Percentiles rank a stretch among this genome's conserved stretches.
Evolutionary conservation across 2,329 filamentous ascomycete genomes (phyloP).

Genomic region (Penicillium glabrum): DNA sequence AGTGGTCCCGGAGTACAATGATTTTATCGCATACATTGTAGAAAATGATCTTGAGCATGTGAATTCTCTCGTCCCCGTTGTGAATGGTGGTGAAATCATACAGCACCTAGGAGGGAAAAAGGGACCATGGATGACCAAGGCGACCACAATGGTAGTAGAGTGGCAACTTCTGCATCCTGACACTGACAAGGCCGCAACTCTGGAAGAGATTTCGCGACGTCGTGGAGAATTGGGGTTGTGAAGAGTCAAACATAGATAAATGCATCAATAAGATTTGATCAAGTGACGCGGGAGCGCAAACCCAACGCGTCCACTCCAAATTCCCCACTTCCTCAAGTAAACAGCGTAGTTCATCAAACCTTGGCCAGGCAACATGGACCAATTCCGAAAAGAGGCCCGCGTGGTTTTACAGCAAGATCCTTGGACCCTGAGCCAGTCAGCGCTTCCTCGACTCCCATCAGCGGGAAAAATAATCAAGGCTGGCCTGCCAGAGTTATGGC

Average conservation of each 20-base stretch:
- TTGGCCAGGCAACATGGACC: conserved; percentile 22
- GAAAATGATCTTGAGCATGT: conserved; percentile 51
- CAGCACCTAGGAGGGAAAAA: conserved; percentile 64
- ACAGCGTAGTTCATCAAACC: background rate
- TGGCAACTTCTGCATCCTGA: conserved; percentile 86
- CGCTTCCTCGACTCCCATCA: conserved; percentile 10
- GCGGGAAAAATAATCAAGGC: background rate
- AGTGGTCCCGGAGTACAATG: conserved; percentile 53
- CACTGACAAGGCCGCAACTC: conserved; percentile 57
- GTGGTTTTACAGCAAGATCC: conserved; percentile 19
- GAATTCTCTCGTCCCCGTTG: conserved; percentile 60
- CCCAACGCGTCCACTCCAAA: background rate
- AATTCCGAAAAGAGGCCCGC: conserved; percentile 28
- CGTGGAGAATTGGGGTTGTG: conserved; percentile 51
- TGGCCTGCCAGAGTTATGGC: conserved; percentile 30
- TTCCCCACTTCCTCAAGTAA: background rate
- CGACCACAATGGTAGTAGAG: conserved; percentile 74
- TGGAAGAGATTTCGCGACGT: conserved; percentile 59
- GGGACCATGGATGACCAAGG: conserved; percentile 79
- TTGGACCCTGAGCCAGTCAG: background rate
- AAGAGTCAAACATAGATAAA: conserved; percentile 4
- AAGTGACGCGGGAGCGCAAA: conserved; percentile 6
- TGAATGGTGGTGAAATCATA: conserved; percentile 75
- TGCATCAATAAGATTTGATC: conserved; percentile 1
- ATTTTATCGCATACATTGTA: conserved; percentile 54